Conservation (phyloP, 495 filamentous ascomycete genomes). For the Annulohypoxylon bovei region DNA sequence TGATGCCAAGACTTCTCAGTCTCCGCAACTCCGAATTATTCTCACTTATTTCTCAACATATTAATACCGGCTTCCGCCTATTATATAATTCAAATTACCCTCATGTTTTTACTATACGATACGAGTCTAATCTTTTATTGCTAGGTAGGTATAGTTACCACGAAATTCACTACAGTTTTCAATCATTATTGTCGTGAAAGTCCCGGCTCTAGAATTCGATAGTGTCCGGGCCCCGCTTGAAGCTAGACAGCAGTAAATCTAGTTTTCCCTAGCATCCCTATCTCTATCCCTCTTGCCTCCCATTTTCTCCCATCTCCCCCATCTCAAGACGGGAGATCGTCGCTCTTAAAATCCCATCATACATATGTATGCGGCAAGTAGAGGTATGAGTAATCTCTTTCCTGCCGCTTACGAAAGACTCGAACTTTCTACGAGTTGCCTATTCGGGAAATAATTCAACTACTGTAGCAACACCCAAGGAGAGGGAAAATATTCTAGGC, state of each 20-base stretch:
- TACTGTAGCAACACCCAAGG: background rate
- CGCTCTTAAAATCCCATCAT: background rate
- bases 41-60: constrained; percentile 17
- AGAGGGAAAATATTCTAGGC: background rate
- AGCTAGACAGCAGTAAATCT: constrained; percentile 24
- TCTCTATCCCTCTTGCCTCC: background rate
- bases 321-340: background rate
- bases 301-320: background rate
- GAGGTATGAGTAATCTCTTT: background rate
- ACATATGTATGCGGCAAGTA: background rate
- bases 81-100: constrained; percentile 19
- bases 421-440: constrained; percentile 33
- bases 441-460: constrained; percentile 21
- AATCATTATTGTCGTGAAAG: background rate
- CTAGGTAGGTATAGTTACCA: background rate
- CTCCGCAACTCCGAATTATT: constrained; percentile 37
- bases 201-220: constrained; percentile 3
- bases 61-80: constrained; percentile 18
- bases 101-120: background rate
- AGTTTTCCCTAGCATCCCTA: constrained; percentile 18
- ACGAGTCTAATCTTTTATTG: background rate
- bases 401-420: background rate
- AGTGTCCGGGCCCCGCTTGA: constrained; percentile 8
- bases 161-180: background rate
- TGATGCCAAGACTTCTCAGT: constrained; percentile 23